phyloP scores from a whole-genome alignment of 192 early-diverging fungal genomes.

The Coemansia interrupta region DNA sequence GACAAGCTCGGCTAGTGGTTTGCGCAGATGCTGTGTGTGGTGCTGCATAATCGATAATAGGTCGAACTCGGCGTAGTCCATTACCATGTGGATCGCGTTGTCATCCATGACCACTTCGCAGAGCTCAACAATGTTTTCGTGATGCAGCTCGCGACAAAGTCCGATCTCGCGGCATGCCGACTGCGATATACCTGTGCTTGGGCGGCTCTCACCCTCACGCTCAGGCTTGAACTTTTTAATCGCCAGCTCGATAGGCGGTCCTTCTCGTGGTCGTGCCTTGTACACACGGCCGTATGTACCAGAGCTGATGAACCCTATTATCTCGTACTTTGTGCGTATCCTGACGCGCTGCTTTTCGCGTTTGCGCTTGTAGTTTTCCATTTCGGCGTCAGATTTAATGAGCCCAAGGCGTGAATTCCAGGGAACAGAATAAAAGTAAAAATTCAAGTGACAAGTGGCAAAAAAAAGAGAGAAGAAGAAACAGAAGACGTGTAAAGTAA shows the following conservation, averaged over 20 bases:
- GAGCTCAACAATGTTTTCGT: constrained; percentile 83
- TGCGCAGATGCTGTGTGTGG: constrained; percentile 74
- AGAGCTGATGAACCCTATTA: constrained; percentile 87
- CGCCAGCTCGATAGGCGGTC: constrained; percentile 66
- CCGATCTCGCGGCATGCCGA: constrained; percentile 92
- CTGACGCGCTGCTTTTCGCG: constrained; percentile 51
- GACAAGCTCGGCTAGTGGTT: constrained; percentile 75
- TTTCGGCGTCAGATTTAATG: constrained; percentile 1
- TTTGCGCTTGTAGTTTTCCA: constrained; percentile 53
- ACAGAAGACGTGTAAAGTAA: constrained; percentile 7
- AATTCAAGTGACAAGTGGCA: neutral
- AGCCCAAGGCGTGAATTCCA: neutral
- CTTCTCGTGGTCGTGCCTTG: constrained; percentile 70
- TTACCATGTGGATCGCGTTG: constrained; percentile 91
- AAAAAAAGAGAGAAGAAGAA: constrained; percentile 6
- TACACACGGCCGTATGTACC: constrained; percentile 97
- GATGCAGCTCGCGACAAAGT: constrained; percentile 84
- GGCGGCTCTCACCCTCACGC: constrained; percentile 74
- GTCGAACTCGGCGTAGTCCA: constrained; percentile 97
- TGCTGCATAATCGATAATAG: constrained; percentile 84
- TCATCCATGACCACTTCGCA: constrained; percentile 90
- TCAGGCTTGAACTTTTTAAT: constrained; percentile 98
- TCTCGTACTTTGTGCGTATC: constrained; percentile 72
- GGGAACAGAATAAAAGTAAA: neutral
- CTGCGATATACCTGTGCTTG: constrained; percentile 81